These are phyloP conservation scores for Saccharomyces hybrid DNA, from an alignment of 1,139 yeast species.

Conservation along the genomic window DNA sequence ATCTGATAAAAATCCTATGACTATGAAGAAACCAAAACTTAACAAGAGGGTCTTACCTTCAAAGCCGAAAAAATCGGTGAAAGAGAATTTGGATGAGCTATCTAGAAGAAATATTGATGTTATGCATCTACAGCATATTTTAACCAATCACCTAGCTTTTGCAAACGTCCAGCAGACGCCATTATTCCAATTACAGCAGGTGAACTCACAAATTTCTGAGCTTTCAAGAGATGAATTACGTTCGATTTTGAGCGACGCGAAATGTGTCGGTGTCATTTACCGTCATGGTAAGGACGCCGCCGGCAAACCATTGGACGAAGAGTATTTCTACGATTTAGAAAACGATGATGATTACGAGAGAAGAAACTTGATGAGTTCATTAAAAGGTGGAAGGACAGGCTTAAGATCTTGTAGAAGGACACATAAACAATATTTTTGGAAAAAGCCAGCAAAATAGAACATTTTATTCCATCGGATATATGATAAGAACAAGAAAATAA, in stretches of 20 bases:
- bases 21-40: constrained; percentile 3
- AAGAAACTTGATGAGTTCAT: constrained; percentile 57
- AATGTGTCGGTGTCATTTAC: constrained; percentile 73
- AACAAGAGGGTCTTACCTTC: not conserved
- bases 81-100: constrained; percentile 6
- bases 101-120: constrained; percentile 6
- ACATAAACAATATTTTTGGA: constrained; percentile 90
- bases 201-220: constrained; percentile 44
- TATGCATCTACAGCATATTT: constrained; percentile 51
- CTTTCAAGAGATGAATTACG: constrained; percentile 45
- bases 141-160: constrained; percentile 82
- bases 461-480: not conserved
- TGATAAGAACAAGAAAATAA: not conserved
- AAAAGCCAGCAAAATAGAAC: constrained; percentile 44
- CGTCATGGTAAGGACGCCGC: constrained; percentile 95
- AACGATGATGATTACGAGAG: constrained; percentile 68
- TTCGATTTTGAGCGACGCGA: constrained; percentile 30
- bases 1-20: constrained; percentile 3
- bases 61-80: not conserved
- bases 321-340: constrained; percentile 83
- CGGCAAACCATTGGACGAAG: constrained; percentile 88
- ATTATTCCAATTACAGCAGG: constrained; percentile 54
- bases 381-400: constrained; percentile 73
- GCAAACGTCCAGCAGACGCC: constrained; percentile 87
- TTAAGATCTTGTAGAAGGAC: constrained; percentile 86